These are phyloP conservation scores for Moricandia arvensis DNA, from an alignment of 345 rosid genomes.

Conservation along the genomic window DNA sequence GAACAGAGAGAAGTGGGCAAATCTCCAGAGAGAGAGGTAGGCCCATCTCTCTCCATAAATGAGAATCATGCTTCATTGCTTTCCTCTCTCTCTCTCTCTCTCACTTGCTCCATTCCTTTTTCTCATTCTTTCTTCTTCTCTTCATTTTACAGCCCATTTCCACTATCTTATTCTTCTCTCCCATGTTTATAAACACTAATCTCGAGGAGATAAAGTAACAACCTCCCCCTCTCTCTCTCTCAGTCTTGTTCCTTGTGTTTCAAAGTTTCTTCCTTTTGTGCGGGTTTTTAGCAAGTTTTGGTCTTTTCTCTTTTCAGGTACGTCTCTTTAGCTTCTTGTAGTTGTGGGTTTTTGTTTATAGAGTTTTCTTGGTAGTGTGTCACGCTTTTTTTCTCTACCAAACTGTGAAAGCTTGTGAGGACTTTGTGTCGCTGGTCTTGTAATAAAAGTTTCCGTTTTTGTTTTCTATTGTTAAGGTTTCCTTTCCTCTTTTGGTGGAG, in stretches of 20 bases:
- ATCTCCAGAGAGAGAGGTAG: not conserved
- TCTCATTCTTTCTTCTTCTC: not conserved
- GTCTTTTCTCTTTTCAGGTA: not conserved
- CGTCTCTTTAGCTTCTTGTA: constrained; percentile 1
- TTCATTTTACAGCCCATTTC: not conserved
- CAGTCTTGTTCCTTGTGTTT: not conserved
- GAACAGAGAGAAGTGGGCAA: constrained; percentile 10
- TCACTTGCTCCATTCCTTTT: not conserved
- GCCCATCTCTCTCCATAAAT: not conserved
- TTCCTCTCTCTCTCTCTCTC: not conserved
- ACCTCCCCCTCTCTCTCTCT: not conserved
- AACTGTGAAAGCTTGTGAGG: constrained; percentile 8
- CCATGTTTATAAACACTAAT: not conserved
- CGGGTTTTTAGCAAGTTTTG: not conserved
- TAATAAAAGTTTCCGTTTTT: constrained; percentile 14
- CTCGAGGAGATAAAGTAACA: not conserved
- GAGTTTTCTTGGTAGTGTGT: constrained; percentile 11
- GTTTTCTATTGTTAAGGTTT: not conserved
- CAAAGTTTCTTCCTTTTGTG: not conserved
- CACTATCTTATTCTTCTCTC: not conserved
- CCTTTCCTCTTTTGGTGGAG: not conserved
- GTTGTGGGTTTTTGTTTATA: constrained; percentile 1
- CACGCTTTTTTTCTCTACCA: constrained; percentile 25
- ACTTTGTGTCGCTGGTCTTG: constrained; percentile 10
- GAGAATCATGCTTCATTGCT: not conserved